A percentile compares a stretch with the other conserved stretches of the same genome.
Conservation (phyloP, 164 flowering plant genomes). For the Kalanchoe fedtschenkoi region DNA sequence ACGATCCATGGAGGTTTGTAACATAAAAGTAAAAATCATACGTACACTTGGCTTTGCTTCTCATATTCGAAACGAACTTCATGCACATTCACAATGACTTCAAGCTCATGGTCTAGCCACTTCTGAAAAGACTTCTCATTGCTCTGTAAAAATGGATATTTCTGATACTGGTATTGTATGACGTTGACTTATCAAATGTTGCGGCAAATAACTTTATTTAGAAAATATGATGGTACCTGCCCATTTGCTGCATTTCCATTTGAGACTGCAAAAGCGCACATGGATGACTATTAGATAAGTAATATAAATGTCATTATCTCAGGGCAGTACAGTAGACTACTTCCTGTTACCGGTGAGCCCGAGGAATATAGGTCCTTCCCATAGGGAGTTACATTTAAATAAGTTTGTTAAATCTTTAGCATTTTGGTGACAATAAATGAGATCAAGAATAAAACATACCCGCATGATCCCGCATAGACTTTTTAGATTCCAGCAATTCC, state of each 20-base stretch:
- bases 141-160: constrained; percentile 24
- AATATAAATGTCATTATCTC: neutral
- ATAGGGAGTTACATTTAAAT: no score
- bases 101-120: constrained; percentile 97
- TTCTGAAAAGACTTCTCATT: constrained; percentile 86
- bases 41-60: constrained; percentile 98
- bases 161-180: constrained; percentile 6
- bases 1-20: neutral
- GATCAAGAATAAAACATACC: constrained; percentile 23
- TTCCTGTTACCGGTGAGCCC: neutral
- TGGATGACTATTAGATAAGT: constrained; percentile 5
- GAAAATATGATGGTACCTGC: constrained; percentile 44
- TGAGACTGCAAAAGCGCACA: constrained; percentile 8
- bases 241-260: constrained; percentile 61
- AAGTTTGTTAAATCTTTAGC: neutral
- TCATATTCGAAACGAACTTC: constrained; percentile 97
- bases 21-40: neutral
- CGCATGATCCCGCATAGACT: constrained; percentile 57
- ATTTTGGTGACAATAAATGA: neutral
- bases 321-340: neutral
- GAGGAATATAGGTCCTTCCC: neutral
- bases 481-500: constrained; percentile 81
- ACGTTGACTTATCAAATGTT: neutral
- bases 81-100: constrained; percentile 96
- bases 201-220: neutral